phyloP scores from a whole-genome alignment of 164 flowering plant genomes.

The Nelumbo lutea region DNA sequence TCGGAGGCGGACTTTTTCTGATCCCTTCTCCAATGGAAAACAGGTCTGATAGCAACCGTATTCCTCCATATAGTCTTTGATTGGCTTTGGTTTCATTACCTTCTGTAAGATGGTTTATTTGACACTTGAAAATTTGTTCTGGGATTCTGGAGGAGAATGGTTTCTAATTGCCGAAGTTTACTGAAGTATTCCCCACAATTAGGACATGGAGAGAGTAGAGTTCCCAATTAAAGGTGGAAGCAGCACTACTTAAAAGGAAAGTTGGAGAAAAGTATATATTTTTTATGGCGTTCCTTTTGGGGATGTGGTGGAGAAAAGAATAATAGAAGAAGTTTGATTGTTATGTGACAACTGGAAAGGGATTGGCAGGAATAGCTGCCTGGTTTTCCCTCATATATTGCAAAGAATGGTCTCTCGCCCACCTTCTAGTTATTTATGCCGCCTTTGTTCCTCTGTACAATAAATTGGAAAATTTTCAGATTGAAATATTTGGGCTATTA shows the following conservation, averaged over 20 bases:
- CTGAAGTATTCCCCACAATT: background rate
- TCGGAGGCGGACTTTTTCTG: constrained; percentile 37
- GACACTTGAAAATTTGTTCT: background rate
- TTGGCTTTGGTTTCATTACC: background rate
- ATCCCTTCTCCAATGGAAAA: constrained; percentile 46
- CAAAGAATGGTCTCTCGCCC: background rate
- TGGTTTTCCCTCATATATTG: background rate
- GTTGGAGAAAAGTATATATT: background rate
- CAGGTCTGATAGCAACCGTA: constrained; percentile 28
- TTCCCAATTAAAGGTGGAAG: background rate
- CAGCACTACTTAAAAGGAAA: background rate
- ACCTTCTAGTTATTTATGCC: background rate
- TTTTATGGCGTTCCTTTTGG: background rate
- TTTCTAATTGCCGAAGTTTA: background rate
- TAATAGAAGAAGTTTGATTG: background rate
- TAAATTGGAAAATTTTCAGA: background rate
- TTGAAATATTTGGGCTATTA: background rate
- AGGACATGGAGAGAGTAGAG: background rate
- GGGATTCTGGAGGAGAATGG: background rate
- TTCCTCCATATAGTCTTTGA: background rate
- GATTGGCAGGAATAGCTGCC: background rate
- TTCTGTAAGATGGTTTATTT: background rate
- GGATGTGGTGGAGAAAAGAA: background rate
- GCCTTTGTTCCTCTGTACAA: background rate
- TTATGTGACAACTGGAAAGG: background rate